These are phyloP conservation scores for Arabis hirsuta DNA, from an alignment of 345 rosid species.

Conservation along the genomic window DNA sequence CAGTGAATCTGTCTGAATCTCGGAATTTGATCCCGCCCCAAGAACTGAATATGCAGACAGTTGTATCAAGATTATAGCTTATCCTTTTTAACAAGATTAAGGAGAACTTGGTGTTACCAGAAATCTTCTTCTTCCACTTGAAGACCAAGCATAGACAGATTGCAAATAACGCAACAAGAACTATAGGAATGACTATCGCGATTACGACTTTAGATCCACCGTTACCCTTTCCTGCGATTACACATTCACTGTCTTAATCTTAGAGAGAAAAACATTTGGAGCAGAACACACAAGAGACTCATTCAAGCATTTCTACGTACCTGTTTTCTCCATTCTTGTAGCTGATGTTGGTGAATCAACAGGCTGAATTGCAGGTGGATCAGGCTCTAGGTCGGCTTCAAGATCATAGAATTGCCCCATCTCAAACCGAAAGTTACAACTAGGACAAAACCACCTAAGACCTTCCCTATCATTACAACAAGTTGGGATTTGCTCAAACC, in stretches of 20 bases:
- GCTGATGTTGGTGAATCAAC: conserved; percentile 9
- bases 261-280: not conserved
- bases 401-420: conserved; percentile 38
- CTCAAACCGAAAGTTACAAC: conserved; percentile 55
- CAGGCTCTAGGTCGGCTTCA: conserved; percentile 22
- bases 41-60: conserved; percentile 20
- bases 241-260: conserved; percentile 3
- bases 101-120: conserved; percentile 1
- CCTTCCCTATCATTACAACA: conserved; percentile 43
- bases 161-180: conserved; percentile 22
- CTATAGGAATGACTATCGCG: conserved; percentile 26
- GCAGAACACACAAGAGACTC: not conserved
- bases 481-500: conserved; percentile 7
- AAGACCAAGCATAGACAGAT: conserved; percentile 33
- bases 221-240: conserved; percentile 33
- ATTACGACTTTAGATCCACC: conserved; percentile 35
- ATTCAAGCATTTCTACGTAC: conserved; percentile 27
- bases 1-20: conserved; percentile 45
- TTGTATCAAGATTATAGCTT: not conserved
- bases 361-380: conserved; percentile 26
- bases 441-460: conserved; percentile 45
- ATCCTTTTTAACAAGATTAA: not conserved
- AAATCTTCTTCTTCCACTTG: conserved; percentile 34
- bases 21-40: conserved; percentile 21
- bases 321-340: conserved; percentile 7